Conservation (phyloP, 202 grass and related monocot species). For the Cymbopogon flexuosus region DNA sequence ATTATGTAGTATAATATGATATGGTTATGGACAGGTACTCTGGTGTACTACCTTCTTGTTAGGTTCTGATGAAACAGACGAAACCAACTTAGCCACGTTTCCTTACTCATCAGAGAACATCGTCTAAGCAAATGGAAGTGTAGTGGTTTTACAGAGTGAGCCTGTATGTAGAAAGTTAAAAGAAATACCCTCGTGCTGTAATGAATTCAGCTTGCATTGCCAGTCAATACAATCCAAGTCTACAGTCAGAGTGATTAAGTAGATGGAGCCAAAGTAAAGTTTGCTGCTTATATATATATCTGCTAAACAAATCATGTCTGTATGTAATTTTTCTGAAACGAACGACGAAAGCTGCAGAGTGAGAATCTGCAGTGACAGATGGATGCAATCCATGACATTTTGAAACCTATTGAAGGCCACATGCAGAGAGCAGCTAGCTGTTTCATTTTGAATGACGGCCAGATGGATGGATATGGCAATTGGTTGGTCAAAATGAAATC, state of each 20-base stretch:
- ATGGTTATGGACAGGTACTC: background rate
- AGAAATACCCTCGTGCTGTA: background rate
- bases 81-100: constrained; percentile 19
- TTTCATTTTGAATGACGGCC: background rate
- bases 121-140: background rate
- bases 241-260: background rate
- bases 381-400: constrained; percentile 24
- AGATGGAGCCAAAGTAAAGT: background rate
- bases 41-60: background rate
- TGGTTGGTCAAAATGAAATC: constrained; percentile 19
- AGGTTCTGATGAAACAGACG: background rate
- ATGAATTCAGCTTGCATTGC: background rate
- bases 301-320: background rate
- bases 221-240: background rate
- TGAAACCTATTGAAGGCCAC: background rate
- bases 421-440: background rate
- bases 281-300: background rate
- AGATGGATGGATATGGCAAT: background rate
- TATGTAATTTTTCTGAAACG: constrained; percentile 3
- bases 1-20: background rate
- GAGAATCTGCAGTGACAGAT: constrained; percentile 13
- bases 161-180: background rate
- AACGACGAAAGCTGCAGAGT: constrained; percentile 8
- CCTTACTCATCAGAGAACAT: background rate
- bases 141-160: background rate